These are phyloP conservation scores for Emiliania huxleyi DNA, from an alignment of 78 protist species.

Conservation along the genomic window DNA sequence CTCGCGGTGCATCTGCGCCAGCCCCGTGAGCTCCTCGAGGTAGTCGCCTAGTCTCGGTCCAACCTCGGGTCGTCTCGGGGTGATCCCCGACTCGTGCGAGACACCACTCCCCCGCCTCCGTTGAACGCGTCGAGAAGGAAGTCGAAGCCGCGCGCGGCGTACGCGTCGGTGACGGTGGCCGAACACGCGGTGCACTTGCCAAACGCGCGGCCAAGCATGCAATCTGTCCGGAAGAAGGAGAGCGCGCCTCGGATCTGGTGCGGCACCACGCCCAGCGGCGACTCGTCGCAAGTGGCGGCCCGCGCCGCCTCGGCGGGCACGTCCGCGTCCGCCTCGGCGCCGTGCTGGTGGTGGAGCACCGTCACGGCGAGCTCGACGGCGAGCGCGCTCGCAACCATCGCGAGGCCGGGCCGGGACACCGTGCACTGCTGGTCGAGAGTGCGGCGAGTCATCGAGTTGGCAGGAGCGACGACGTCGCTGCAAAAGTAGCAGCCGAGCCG, in stretches of 20 bases:
- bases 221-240: slow-evolving; percentile 40
- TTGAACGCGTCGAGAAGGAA: slow-evolving; percentile 65
- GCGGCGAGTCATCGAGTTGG: slow-evolving; percentile 77
- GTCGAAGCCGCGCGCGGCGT: slow-evolving; percentile 48
- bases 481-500: slow-evolving; percentile 96
- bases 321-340: slow-evolving; percentile 43
- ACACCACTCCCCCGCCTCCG: not conserved
- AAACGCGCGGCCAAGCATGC: slow-evolving; percentile 63
- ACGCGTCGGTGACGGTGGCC: slow-evolving; percentile 28
- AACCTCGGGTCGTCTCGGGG: not conserved
- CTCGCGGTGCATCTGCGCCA: slow-evolving; percentile 41
- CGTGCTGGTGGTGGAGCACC: slow-evolving; percentile 79
- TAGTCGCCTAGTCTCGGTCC: no score
- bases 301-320: slow-evolving; percentile 46
- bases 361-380: slow-evolving; percentile 89
- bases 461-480: slow-evolving; percentile 94
- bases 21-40: slow-evolving; percentile 75
- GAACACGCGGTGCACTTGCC: slow-evolving; percentile 92
- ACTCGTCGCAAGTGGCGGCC: not conserved
- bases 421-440: slow-evolving; percentile 99
- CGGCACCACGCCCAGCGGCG: slow-evolving; percentile 62
- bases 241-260: slow-evolving; percentile 87
- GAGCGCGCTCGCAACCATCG: slow-evolving; percentile 80
- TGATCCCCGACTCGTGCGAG: not conserved
- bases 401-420: slow-evolving; percentile 93